Conservation (phyloP, 2,329 filamentous ascomycete genomes). For the Colletotrichum melonis region DNA sequence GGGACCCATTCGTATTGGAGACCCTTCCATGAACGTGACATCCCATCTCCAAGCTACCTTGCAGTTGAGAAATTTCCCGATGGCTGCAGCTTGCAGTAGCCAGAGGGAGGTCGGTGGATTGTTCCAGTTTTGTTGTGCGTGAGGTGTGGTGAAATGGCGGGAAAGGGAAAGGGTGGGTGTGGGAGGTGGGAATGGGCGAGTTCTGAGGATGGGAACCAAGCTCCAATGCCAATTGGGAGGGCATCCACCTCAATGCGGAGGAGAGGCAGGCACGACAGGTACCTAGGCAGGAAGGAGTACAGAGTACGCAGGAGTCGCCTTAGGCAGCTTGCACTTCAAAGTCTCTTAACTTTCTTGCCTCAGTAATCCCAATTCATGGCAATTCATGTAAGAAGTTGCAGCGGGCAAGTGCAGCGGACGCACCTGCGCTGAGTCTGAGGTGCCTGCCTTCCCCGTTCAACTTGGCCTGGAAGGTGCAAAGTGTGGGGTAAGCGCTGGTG, state of each 20-base stretch:
- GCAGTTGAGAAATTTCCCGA: constrained; percentile 22
- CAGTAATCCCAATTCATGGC: no score
- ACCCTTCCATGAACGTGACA: constrained; percentile 2
- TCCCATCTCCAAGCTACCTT: constrained; percentile 23
- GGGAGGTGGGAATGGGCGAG: background rate
- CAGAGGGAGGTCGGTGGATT: background rate
- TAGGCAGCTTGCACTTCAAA: background rate
- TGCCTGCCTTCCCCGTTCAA: background rate
- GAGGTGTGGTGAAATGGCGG: background rate
- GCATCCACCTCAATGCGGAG: background rate
- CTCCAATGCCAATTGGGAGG: background rate
- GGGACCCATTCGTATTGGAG: background rate
- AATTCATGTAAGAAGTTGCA: background rate
- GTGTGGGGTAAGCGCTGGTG: constrained; percentile 29
- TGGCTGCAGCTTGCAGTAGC: background rate
- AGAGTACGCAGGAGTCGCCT: background rate
- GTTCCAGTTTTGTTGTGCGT: constrained; percentile 8
- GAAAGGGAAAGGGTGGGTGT: background rate
- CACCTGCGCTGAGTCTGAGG: background rate
- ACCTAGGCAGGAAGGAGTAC: no score
- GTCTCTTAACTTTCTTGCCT: background rate
- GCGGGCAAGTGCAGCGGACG: background rate
- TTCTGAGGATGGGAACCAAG: background rate
- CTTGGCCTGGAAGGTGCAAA: constrained; percentile 2
- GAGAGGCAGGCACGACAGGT: background rate